Evolutionary conservation across 2,329 filamentous ascomycete genomes (phyloP), one percentile per base, ranked within the genome.

Genomic region (Aspergillus pseudotamarii): DNA sequence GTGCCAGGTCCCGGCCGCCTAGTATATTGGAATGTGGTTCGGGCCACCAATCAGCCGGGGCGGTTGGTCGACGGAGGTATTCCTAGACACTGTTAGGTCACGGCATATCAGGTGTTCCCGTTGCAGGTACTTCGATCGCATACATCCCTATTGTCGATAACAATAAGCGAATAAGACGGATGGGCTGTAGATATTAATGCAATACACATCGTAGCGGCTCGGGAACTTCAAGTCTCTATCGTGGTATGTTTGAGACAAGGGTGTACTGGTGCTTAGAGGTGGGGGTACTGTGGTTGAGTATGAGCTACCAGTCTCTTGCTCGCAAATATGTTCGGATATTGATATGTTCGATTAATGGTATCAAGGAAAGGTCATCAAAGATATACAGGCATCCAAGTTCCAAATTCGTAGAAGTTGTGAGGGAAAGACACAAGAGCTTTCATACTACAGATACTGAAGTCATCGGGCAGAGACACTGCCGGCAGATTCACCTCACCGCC

Each of bases 141-240:
- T 76, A 83, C 91, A 80, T 94, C 91, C 70, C 91, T 86, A 76
- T 94, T 94, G 79, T 93, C 88, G 73, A 93, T 82, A 64, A 92
- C 80, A 70, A 94, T 90, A 64, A 94, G 83, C 30, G 89, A 85
- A 78, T 94, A 94, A 68, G 85, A 82, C 11, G 91, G 91, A 73
- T 94, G 91, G 53, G 89, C 85, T 21, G 91, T 94, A 30, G 91
- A 92, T 63, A 92, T 81, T 53, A 94, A 82, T 56, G 88, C 89
- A 79, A 94, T 93, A 75, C 91, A 94, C 91, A 94, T 57, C 19
- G 26, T 53, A 38, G 30, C 19, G 32, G 46, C 16, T 19, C 19
- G 30, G 38, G 38, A 9, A 30, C 38, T 28, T 57, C 38, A n/a
- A 16, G 43, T 46, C 43, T n/a, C 23, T 46, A 46, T 19, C 19